Evolutionary conservation across 2,329 filamentous ascomycete genomes (phyloP).

Genomic region (Colletotrichum limetticola): DNA sequence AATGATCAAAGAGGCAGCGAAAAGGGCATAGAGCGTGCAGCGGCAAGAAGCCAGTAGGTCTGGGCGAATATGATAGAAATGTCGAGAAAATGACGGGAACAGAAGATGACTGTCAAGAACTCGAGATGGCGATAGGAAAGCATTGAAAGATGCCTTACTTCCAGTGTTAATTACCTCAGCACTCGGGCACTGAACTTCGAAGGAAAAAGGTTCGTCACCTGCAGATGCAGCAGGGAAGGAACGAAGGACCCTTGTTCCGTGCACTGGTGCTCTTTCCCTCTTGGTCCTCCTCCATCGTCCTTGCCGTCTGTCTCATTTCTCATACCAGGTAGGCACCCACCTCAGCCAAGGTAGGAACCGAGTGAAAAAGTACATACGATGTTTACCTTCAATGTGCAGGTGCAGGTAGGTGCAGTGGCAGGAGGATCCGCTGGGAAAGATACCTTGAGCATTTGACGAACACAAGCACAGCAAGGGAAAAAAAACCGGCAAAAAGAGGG

Average conservation of each 20-base stretch:
- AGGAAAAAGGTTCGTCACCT: neutral
- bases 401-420: neutral
- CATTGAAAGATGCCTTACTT: no score
- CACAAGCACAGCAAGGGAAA: neutral
- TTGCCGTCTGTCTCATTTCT: neutral
- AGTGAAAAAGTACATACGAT: neutral
- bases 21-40: conserved; percentile 15
- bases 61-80: conserved; percentile 20
- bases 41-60: conserved; percentile 28
- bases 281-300: neutral
- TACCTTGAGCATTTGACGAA: neutral
- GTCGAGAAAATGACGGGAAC: conserved; percentile 5
- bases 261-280: neutral
- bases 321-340: neutral
- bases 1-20: conserved; percentile 2
- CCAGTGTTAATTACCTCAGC: neutral
- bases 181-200: neutral
- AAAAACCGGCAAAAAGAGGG: neutral
- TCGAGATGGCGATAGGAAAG: neutral
- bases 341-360: no score
- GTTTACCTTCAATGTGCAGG: neutral
- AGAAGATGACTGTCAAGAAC: neutral
- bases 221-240: neutral
- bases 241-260: neutral
- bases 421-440: neutral